phyloP scores from a whole-genome alignment of 225 moss, liverwort and hornwort species.

The Rhytidiadelphus loreus region DNA sequence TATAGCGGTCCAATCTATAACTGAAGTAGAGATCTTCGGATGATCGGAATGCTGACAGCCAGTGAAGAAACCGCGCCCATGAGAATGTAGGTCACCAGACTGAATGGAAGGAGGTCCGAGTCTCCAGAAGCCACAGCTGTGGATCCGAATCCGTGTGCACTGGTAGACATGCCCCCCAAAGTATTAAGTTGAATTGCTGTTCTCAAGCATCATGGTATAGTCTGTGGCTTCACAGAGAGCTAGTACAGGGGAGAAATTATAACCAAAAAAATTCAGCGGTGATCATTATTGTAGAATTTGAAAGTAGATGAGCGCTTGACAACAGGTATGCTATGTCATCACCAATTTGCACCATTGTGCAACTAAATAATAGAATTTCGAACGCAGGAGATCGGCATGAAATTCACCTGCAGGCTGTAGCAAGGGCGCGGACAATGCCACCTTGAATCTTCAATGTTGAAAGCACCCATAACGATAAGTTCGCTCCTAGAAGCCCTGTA shows the following conservation, averaged over 20 bases:
- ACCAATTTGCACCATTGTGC: neutral
- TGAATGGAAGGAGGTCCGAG: constrained; percentile 37
- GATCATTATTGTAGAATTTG: neutral
- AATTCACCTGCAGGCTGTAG: constrained; percentile 38
- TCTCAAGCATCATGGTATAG: neutral
- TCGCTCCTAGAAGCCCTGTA: constrained; percentile 47
- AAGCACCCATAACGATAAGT: constrained; percentile 28
- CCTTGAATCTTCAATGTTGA: constrained; percentile 30
- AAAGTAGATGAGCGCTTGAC: neutral
- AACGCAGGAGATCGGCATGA: neutral
- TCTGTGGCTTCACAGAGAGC: neutral
- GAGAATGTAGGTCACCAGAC: constrained; percentile 36
- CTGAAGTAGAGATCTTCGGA: constrained; percentile 25
- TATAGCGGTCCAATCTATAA: neutral
- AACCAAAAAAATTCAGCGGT: neutral
- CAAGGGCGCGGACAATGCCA: constrained; percentile 30
- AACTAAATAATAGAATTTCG: neutral
- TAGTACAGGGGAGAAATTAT: neutral
- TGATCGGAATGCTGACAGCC: constrained; percentile 36
- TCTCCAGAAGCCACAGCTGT: constrained; percentile 44
- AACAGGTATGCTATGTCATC: neutral
- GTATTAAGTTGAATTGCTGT: neutral
- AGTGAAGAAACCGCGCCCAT: constrained; percentile 39
- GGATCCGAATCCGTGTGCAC: constrained; percentile 52
- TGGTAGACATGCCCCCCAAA: constrained; percentile 3